Base-by-base conservation (phyloP, 1,284 basidiomycete species). In the Leccinum angustisporum region DNA sequence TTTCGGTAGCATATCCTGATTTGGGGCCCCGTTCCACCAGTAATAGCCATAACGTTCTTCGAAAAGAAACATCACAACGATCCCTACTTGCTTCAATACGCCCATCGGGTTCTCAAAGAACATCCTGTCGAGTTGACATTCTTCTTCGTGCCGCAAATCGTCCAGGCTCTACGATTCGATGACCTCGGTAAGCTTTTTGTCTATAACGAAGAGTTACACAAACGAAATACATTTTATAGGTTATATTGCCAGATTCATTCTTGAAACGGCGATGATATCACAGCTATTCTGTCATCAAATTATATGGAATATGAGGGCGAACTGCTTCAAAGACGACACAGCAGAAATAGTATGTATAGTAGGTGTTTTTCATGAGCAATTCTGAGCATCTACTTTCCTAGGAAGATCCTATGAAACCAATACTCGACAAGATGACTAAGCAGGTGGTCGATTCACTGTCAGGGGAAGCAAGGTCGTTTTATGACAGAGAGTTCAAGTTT, bases 291-390 rank as follows among this genome's bases (percentile, higher is more conserved):
- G 97, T 73, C 97, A 99, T 76, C 97, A 99, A 79, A 99, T 99
- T 65, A 95, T 99, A 66, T 99, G 97, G 97, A 99, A 99, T 76
- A 99, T 99, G 97, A 97, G 97, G 72, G 97, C 97, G 5, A 99
- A 99, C 74, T 94, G 90, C 65, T 98, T 90, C 77, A 94, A 91
- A 70, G 97, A 97, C 70, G 97, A 99, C 70, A 81, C 82, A 11
- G 91, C 84, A 10, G 91, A 94, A 75, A 83, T 90, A 65, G 94
- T 94, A 69, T 65, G 88, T 78, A 27, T 46, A 14, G 9, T 21
- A 3, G 13, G 16, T 40, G 1, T 59, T 13, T 11, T 43, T 21
- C n/a, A 43, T 25, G 46, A 59, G 13, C 31, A 38, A 46, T 13
- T 48, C 33, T 68, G 38, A 59, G 56, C n/a, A 5, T 59, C 27